Evolutionary conservation across 2,329 filamentous ascomycete genomes (phyloP).

Genomic region (Diatrype stigma): DNA sequence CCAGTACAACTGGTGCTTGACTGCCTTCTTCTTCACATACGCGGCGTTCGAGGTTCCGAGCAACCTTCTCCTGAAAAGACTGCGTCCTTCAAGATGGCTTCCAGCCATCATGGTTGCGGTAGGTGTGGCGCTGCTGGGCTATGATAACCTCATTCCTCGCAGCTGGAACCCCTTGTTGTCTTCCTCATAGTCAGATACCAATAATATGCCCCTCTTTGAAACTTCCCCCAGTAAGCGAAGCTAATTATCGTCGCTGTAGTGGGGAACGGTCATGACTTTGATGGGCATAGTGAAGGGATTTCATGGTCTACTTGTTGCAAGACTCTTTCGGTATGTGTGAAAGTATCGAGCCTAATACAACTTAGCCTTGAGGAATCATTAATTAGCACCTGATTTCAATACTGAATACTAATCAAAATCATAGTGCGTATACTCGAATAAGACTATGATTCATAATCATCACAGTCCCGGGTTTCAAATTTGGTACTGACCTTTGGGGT

Average conservation of each 20-base stretch:
- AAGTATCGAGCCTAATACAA: conserved; percentile 63
- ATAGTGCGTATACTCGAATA: too few species aligned
- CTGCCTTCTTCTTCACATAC: conserved; percentile 79
- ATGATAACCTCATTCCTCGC: too few species aligned
- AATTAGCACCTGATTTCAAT: too few species aligned
- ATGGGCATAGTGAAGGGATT: conserved; percentile 51
- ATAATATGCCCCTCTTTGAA: too few species aligned
- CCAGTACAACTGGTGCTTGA: conserved; percentile 66
- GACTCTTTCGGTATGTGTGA: conserved; percentile 54
- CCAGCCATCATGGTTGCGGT: conserved; percentile 69
- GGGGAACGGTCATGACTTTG: conserved; percentile 40
- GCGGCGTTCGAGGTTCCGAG: conserved; percentile 72
- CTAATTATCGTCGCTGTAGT: conserved; percentile 9
- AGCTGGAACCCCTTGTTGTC: too few species aligned
- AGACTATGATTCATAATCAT: conserved; percentile 68
- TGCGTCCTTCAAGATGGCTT: conserved; percentile 71
- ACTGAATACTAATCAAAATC: too few species aligned
- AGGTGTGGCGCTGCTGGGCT: conserved; percentile 19
- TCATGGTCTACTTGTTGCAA: conserved; percentile 42
- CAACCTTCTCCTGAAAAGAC: conserved; percentile 70
- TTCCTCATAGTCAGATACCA: too few species aligned
- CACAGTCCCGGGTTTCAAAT: conserved; percentile 32
- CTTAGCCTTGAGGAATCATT: too few species aligned
- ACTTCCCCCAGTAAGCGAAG: too few species aligned
- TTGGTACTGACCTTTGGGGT: conserved; percentile 8